Percentiles rank a stretch among this genome's conserved stretches.
Evolutionary conservation across 768 basidiomycete species (phyloP).

Genomic region (Tulasnella sp.): DNA sequence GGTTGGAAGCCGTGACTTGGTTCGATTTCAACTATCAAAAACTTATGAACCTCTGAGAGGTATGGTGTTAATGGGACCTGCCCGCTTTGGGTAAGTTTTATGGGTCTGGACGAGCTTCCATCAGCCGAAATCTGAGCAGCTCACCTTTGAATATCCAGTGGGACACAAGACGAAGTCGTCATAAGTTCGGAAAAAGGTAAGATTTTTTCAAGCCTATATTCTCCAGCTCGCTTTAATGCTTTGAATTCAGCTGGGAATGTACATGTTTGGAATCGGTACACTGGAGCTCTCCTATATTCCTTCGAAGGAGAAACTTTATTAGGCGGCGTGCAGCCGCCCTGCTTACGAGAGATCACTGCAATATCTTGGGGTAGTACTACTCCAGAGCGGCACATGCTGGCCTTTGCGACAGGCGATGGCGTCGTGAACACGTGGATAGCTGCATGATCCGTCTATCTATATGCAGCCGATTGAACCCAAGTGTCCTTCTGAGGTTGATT

Average conservation of each 20-base stretch:
- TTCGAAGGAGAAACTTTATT: conserved; percentile 41
- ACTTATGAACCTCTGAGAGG: conserved; percentile 45
- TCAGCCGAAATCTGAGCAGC: background rate
- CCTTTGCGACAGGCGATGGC: conserved; percentile 74
- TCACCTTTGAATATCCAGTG: conserved; percentile 33
- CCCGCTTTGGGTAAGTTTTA: conserved; percentile 57
- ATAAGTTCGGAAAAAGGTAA: conserved; percentile 65
- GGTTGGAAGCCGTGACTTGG: conserved; percentile 35
- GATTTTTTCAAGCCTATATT: background rate
- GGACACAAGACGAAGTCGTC: conserved; percentile 71
- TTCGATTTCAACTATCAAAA: background rate
- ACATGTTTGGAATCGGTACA: conserved; percentile 82
- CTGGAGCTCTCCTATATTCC: conserved; percentile 61
- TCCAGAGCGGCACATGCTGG: conserved; percentile 51
- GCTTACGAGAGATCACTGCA: conserved; percentile 56
- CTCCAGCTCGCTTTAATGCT: no score
- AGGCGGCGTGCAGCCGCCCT: conserved; percentile 46
- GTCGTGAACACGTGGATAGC: conserved; percentile 61
- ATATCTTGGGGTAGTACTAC: conserved; percentile 72
- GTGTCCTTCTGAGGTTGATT: no score
- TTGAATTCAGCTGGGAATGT: conserved; percentile 61
- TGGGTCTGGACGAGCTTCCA: background rate
- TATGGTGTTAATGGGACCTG: conserved; percentile 73
- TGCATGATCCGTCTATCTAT: background rate
- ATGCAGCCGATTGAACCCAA: no score